Conservation (phyloP, 352 stramenopile species). For the Halophytophthora batemanensis region DNA sequence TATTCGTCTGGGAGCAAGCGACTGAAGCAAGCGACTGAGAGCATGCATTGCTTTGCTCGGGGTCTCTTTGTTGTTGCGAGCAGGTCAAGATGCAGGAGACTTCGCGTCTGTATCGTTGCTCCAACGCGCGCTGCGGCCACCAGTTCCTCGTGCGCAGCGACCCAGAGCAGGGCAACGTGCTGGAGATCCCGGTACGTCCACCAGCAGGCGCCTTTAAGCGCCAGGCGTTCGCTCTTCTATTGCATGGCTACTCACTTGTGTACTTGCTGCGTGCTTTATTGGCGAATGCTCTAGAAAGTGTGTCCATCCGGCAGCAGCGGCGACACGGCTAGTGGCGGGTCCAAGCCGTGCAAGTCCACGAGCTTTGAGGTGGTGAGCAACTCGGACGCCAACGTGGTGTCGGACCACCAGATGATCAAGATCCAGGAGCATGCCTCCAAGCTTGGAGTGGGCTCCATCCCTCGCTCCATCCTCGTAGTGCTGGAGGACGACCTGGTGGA, state of each 20-base stretch:
- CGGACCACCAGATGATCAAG: constrained; percentile 92
- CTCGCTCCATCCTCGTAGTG: constrained; percentile 93
- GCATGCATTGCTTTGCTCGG: not conserved
- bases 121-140: constrained; percentile 62
- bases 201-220: constrained; percentile 1
- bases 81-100: constrained; percentile 93
- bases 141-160: constrained; percentile 88
- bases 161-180: constrained; percentile 88
- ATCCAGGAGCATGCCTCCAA: constrained; percentile 95
- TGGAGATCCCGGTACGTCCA: constrained; percentile 65
- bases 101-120: constrained; percentile 85
- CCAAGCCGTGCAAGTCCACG: constrained; percentile 78
- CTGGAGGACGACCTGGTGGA: constrained; percentile 88
- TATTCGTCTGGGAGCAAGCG: not conserved
- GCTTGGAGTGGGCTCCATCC: constrained; percentile 90
- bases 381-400: constrained; percentile 45
- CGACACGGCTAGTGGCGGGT: constrained; percentile 28
- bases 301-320: constrained; percentile 42
- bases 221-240: constrained; percentile 1
- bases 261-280: not conserved
- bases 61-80: not conserved
- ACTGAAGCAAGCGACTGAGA: constrained; percentile 1
- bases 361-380: constrained; percentile 57
- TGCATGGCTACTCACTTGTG: no score
- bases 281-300: constrained; percentile 30